Evolutionary conservation across 225 moss, liverwort and hornwort species (phyloP), one percentile per base, ranked within the genome.

Genomic region (Pseudisothecium myosuroides): DNA sequence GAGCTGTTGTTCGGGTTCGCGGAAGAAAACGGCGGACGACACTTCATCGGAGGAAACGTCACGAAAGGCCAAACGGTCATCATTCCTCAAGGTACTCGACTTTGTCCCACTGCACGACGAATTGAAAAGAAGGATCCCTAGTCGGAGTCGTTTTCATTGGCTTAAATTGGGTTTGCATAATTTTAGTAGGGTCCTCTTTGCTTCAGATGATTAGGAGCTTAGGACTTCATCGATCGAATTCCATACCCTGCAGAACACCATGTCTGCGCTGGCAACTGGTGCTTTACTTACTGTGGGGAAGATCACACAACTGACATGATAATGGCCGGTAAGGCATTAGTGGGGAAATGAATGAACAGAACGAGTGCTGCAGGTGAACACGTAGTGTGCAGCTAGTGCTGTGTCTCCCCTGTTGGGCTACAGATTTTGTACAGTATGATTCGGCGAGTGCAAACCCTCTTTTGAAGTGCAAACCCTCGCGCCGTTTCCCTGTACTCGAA

Each of bases 61-160:
- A 91, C 91, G 9, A 86, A 64, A 81, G 93, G 93, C 34, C 80
- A 93, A 66, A 91, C 90, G 26, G 91, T 91, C 88, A 87, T 93
- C 80, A 36, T 93, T 81, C 93, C 93, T 86, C 93, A 93, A 90
- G 93, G 93, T 93, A 82, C 10, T 58, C 6, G 56, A 56, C 22
- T 41, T 31, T 31, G 56, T 7, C 56, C 41, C 41, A 50, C 76
- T 21, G 76, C 50, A 12, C 6, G 52, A 52, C 17, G 34, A 54
- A 18, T 54, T 54, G 55, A 76, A 76, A 21, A 50, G 76, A 76
- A 34, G 12, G 76, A 52, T 22, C 14, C n/a, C 17, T 28, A 2
- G 39, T 39, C 27, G 80, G 28, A 58, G 18, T 58, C 39, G 3
- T 6, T 54, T 7, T 17, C 58, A 39, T 39, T 58, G 60, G 31